Base-by-base conservation (phyloP, 2,329 filamentous ascomycete genomes). In the Claviceps arundinis region DNA sequence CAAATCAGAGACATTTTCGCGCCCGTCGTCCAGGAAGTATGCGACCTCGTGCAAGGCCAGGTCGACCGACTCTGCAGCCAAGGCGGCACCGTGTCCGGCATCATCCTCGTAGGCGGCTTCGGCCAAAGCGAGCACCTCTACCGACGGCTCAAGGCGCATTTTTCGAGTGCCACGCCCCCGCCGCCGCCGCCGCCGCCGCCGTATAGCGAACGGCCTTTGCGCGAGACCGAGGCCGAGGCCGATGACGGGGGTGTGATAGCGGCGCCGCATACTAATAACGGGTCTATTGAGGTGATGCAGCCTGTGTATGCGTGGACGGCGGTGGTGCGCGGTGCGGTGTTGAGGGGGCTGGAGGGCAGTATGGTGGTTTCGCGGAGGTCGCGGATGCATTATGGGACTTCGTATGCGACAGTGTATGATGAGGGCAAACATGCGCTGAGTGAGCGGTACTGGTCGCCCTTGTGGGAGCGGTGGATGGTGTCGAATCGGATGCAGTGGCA, bases 401-500 rank as follows among this genome's bases (percentile, higher is more conserved):
- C 81, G 24, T 90, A 90, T 65, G 86, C 87, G 0, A 90, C 86
- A 0, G 83, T 87, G 0, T 91, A 87, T 63, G 85, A 90, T 58
- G 84, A 87, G 61, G 74, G 78, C 48, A 86, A 84, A 62, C 87
- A 91, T 64, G 78, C 79, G 3, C 78, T 87, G 5, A 78, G 74
- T 44, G 86, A 89, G 64, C 71, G 85, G 49, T 90, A 90, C 62
- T 90, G 85, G 85, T 85, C 81, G 57, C 85, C 84, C 5, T 65
- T 89, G 24, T 89, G 85, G 85, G 85, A 89, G 68, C 69, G 85
- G 48, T 89, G 84, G 85, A 89, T 89, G 85, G 85, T 90, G 6
- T 82, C 78, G 46, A 84, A 90, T 65, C 76, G 86, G 47, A 89
- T 91, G 85, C 84, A 89, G 67, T 90, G 87, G 87, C 85, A 89